Evolutionary conservation across 306 rosid genomes (phyloP), one percentile per base, ranked within the genome.

Genomic region (Coriaria nepalensis): DNA sequence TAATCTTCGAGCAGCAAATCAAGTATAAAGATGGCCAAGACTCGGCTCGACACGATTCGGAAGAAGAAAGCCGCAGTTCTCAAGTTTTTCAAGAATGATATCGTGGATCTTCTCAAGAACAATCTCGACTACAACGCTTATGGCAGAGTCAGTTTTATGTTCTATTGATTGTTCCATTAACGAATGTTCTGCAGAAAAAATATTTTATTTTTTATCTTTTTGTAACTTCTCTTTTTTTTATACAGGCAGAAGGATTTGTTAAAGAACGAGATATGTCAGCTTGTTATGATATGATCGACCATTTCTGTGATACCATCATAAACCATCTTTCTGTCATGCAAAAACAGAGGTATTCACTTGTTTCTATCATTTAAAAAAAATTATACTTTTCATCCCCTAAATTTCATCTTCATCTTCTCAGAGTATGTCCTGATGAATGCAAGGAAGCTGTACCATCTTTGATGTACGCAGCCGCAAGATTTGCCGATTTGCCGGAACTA

Each of bases 351-450:
- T 81, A 63, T 43, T 53, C 7, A 39, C 47, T 39, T 37, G 29
- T 20, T 20, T 20, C 29, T 46, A 14, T 13, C 57, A 10, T 56
- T 8, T 29, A 53, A 34, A 44, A n/a, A n/a, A n/a, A n/a, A n/a
- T n/a, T n/a, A 5, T 32, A n/a, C 35, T 45, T 38, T n/a, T 54
- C 8, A 13, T 35, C 12, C 43, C 39, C 8, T 5, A 45, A 15
- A 65, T 46, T 8, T 37, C 47, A 6, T 49, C 13, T 13, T 40
- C 66, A 13, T 33, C 40, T 53, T 40, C 43, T 6, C 34, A 90
- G 98, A 9, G 92, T 69, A 39, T 90, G 94, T 65, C 94, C 94
- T 13, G 98, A 79, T 13, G 98, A 85, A 63, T 85, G 96, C 81
- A 82, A 64, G 45, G 98, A 85, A 71, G 87, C 87, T 8, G 77